Percentiles rank a stretch among this genome's conserved stretches.
These are phyloP conservation scores for Oryza meyeriana DNA, from an alignment of 176 grass and related monocot species.

Conservation along the genomic window DNA sequence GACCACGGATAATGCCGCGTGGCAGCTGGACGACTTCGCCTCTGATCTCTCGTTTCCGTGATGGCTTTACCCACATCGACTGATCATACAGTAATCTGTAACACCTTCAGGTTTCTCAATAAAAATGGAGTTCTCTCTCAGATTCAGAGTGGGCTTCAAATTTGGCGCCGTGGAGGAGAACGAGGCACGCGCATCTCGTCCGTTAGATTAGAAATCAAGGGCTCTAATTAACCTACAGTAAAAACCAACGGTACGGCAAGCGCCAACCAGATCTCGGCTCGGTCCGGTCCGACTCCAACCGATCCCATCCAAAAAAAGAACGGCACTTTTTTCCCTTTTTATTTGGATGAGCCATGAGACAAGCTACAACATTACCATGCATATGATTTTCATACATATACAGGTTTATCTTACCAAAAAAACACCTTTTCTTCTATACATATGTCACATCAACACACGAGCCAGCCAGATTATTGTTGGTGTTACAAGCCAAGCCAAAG, in stretches of 20 bases:
- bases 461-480: background rate
- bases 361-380: background rate
- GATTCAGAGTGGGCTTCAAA: background rate
- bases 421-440: background rate
- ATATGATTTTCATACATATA: background rate
- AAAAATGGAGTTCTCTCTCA: background rate
- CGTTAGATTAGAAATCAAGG: background rate
- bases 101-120: background rate
- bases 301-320: background rate
- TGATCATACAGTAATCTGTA: background rate
- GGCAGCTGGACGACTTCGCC: background rate
- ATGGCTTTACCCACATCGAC: background rate
- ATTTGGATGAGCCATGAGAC: background rate
- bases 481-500: background rate
- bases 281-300: no score
- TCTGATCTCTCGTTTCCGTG: background rate
- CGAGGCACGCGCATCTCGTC: background rate
- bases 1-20: background rate
- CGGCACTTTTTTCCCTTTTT: background rate
- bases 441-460: background rate
- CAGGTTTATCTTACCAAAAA: background rate
- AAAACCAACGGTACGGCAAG: no score
- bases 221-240: background rate
- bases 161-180: background rate
- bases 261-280: no score